Conservation (phyloP, 768 basidiomycete genomes). For the Kwoniella newhampshirensis region DNA sequence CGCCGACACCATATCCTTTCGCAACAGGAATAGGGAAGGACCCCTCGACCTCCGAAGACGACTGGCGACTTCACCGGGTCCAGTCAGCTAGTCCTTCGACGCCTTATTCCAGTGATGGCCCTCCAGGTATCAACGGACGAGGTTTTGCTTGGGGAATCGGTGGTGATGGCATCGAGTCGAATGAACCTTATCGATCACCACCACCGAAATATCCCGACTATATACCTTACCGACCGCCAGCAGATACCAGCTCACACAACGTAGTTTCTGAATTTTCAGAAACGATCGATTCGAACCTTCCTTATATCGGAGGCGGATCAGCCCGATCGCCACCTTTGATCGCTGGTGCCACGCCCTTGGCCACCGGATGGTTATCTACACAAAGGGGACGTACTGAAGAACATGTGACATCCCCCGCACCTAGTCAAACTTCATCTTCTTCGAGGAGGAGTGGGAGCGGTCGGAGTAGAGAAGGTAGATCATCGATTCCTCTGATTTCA, state of each 20-base stretch:
- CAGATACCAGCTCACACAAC: slow-evolving; percentile 6
- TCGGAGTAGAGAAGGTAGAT: too few species aligned
- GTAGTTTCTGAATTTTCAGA: background rate
- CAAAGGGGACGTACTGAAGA: background rate
- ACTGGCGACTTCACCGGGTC: slow-evolving; percentile 2
- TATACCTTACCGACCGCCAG: slow-evolving; percentile 10
- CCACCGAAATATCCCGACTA: slow-evolving; percentile 22
- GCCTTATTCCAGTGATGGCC: too few species aligned
- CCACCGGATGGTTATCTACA: background rate
- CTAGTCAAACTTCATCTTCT: background rate
- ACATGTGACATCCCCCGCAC: background rate
- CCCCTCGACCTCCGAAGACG: background rate
- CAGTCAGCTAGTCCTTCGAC: too few species aligned
- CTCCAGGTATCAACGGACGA: too few species aligned
- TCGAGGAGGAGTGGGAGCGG: background rate
- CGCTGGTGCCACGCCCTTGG: background rate
- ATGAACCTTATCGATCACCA: slow-evolving; percentile 1
- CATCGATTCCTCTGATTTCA: background rate
- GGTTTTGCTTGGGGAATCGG: too few species aligned
- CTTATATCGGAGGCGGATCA: background rate
- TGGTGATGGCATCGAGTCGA: background rate
- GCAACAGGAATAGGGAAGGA: slow-evolving; percentile 7
- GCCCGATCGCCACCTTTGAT: background rate
- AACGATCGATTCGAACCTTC: background rate
- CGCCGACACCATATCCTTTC: slow-evolving; percentile 10